Evolutionary conservation across 2,329 filamentous ascomycete species (phyloP), one percentile per base, ranked within the genome.

Genomic region (Acrocalymma vagum): DNA sequence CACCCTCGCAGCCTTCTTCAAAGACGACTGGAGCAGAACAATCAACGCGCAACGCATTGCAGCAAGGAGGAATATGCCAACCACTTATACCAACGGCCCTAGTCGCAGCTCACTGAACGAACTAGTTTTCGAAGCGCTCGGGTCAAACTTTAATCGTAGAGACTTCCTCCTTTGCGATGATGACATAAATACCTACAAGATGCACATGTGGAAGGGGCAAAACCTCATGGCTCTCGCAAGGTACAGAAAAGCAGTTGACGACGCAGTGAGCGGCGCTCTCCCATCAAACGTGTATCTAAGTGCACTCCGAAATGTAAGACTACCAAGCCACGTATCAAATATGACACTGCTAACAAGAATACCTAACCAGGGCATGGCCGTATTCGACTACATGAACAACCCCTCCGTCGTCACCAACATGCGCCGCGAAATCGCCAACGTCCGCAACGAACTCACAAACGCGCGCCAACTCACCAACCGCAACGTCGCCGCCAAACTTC

Each of bases 141-240:
- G 38, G 16, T 41, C 38, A 9, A 23, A 5, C 11, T 17, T 17
- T 11, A 34, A 41, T 18, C 14, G 9, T 3, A 23, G 23, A 14
- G 38, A 41, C 13, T 41, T 41, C 22, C 16, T 41, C 11, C 30
- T 34, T 15, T 41, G 38, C 20, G 30, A 41, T 24, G 14, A 34
- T n/a, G 18, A 25, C 18, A 28, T 41, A 17, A 41, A 41, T n/a
- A 28, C 16, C 23, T 29, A 26, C 14, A 41, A 41, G 18, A 30
- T 20, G 7, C 34, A 29, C 15, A 9, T 41, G 22, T 41, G 30
- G 30, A 9, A 26, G n/a, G 14, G 26, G 13, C n/a, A 22, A 14
- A 20, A 11, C 16, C 27, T 28, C n/a, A 22, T 23, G n/a, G 18
- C 16, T 14, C 8, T 10, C n/a, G 17, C 25, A 15, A 18, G 24